These are phyloP conservation scores for Syncephalastrum sp. DNA, from an alignment of 371 early-diverging fungal genomes.

Conservation along the genomic window DNA sequence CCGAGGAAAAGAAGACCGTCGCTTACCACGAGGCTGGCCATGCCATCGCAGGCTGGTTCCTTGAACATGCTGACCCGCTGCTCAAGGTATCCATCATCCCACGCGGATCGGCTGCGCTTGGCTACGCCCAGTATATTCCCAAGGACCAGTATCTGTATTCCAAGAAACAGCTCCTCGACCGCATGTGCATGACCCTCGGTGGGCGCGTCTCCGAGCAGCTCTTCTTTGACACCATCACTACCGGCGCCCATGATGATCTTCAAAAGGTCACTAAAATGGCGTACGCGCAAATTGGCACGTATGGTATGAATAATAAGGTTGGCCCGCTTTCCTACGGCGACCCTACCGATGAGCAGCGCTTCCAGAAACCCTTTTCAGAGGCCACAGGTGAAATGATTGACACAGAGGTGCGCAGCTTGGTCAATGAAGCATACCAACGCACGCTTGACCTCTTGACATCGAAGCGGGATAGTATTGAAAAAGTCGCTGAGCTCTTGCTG, in stretches of 20 bases:
- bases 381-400: constrained; percentile 93
- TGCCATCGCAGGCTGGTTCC: constrained; percentile 97
- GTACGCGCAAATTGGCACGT: constrained; percentile 88
- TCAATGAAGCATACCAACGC: constrained; percentile 75
- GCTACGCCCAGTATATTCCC: constrained; percentile 97
- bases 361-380: constrained; percentile 95
- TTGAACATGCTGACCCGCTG: constrained; percentile 92
- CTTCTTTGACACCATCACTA: constrained; percentile 87
- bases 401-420: constrained; percentile 81
- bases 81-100: constrained; percentile 98
- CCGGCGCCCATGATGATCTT: constrained; percentile 91
- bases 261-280: constrained; percentile 97
- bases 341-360: constrained; percentile 67
- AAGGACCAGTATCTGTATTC: constrained; percentile 95
- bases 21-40: constrained; percentile 99
- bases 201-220: constrained; percentile 93
- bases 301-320: constrained; percentile 90
- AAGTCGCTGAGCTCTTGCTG: constrained; percentile 86
- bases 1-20: constrained; percentile 97
- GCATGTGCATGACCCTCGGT: constrained; percentile 97
- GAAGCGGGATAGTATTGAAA: constrained; percentile 81
- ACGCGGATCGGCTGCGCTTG: constrained; percentile 91
- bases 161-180: constrained; percentile 89
- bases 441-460: constrained; percentile 77
- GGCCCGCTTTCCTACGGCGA: constrained; percentile 85